These are phyloP conservation scores for Cercis canadensis DNA, from an alignment of 306 rosid genomes.

Conservation along the genomic window DNA sequence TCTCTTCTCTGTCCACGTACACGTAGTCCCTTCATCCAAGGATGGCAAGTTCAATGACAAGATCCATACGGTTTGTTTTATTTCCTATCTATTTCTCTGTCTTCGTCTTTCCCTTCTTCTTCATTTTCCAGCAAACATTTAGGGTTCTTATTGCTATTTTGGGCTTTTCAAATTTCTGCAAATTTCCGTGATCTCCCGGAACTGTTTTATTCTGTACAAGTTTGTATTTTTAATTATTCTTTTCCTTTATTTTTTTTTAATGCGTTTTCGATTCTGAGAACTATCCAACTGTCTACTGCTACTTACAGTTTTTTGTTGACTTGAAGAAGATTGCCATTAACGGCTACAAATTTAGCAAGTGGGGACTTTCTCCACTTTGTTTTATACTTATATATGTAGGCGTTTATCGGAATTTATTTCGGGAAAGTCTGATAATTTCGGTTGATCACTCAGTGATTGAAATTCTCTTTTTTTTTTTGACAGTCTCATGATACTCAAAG, in stretches of 20 bases:
- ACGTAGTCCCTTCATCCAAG: conserved; percentile 61
- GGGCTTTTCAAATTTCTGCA: conserved; percentile 10
- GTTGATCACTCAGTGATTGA: conserved; percentile 25
- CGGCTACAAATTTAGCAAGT: conserved; percentile 5
- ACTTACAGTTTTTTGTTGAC: conserved; percentile 36
- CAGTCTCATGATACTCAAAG: conserved; percentile 73
- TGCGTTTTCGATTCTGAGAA: conserved; percentile 14
- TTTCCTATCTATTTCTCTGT: background rate
- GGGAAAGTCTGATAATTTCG: conserved; percentile 14
- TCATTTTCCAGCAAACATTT: conserved; percentile 7
- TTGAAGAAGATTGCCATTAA: conserved; percentile 24
- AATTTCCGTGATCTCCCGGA: conserved; percentile 20
- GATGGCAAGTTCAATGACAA: conserved; percentile 69
- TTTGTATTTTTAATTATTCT: background rate
- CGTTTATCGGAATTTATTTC: conserved; percentile 1
- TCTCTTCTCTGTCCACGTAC: conserved; percentile 66
- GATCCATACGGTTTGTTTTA: conserved; percentile 60
- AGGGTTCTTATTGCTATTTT: conserved; percentile 23
- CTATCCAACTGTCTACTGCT: conserved; percentile 8
- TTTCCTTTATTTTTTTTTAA: background rate
- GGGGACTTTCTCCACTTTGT: conserved; percentile 6
- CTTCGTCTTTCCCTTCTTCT: background rate
- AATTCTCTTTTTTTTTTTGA: conserved; percentile 32
- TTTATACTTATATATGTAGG: conserved; percentile 7
- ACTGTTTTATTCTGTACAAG: background rate